phyloP scores from a whole-genome alignment of 2,329 filamentous ascomycete genomes.

The Colletotrichum falcatum region DNA sequence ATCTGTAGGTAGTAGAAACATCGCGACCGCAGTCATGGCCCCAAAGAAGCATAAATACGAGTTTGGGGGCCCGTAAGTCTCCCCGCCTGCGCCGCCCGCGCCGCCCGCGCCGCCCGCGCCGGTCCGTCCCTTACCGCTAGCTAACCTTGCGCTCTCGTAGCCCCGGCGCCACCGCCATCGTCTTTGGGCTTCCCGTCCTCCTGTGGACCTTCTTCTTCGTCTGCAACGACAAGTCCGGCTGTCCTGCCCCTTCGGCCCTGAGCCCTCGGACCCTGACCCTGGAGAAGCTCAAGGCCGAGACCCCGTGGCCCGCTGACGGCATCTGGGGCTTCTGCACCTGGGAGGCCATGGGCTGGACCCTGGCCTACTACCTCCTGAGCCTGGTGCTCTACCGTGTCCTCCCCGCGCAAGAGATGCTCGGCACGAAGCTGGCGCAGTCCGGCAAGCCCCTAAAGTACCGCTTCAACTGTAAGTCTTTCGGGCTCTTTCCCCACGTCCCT shows the following conservation, averaged over 20 bases:
- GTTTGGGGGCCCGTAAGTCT: conserved; percentile 51
- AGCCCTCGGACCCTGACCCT: conserved; percentile 75
- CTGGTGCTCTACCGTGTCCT: conserved; percentile 78
- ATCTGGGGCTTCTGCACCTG: conserved; percentile 75
- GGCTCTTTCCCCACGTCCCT: not conserved
- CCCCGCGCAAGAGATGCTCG: conserved; percentile 76
- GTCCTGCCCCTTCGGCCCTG: conserved; percentile 82
- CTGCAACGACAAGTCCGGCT: conserved; percentile 90
- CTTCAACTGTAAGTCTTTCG: conserved; percentile 74
- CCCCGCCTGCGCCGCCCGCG: too few species aligned
- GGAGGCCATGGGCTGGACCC: conserved; percentile 72
- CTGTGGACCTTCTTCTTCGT: conserved; percentile 81
- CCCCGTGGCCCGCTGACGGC: conserved; percentile 80
- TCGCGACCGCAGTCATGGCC: not conserved
- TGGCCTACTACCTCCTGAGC: conserved; percentile 82
- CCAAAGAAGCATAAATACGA: conserved; percentile 45
- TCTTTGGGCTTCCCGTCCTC: conserved; percentile 80
- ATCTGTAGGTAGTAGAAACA: not conserved
- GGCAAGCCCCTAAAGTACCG: conserved; percentile 82
- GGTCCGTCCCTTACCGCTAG: conserved; percentile 4
- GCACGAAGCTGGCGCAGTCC: conserved; percentile 71
- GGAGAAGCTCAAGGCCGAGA: conserved; percentile 76
- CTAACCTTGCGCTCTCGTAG: conserved; percentile 55
- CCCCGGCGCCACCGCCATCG: conserved; percentile 77
- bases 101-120: too few species aligned